Evolutionary conservation across 2,329 filamentous ascomycete species (phyloP), one percentile per base, ranked within the genome.

Genomic region (Aspergillus bombycis): DNA sequence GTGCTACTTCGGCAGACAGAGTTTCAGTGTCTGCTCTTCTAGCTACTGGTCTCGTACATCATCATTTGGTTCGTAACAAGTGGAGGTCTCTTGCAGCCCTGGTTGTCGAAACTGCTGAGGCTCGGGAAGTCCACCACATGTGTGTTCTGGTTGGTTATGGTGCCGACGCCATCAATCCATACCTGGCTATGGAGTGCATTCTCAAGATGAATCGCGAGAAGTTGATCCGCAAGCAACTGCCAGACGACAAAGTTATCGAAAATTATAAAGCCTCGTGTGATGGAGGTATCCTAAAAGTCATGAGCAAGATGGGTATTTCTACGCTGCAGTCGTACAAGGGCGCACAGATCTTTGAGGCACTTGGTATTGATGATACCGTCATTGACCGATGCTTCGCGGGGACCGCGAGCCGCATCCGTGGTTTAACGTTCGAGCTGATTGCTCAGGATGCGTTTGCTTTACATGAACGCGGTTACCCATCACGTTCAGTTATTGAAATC

Each of bases 221-320:
- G 58, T 83, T 97, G 66, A 96, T 97, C 78, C 91, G 93, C 78
- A 97, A 96, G 86, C 91, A 95, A 78, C 83, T 97, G 50, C 86
- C 86, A 23, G 88, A 95, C 63, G 90, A 96, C 65, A 86, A 89
- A 72, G 88, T 97, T 62, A 94, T 97, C 70, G 89, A 90, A 72
- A 98, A 98, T 83, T 98, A 97, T 86, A 96, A 96, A 82, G 92
- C 96, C 79, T 97, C 94, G 66, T 94, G 92, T 72, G 94, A 97
- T 71, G 94, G 94, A 74, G 94, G 94, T 82, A 97, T 98, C 68
- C 84, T 98, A 68, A 98, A 98, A 81, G 94, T 98, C 77, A 98
- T 98, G 94, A 95, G 91, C 79, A 98, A 98, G 85, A 98, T 98
- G 94, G 94, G 94, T 83, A 98, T 98, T 68, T 97, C 94, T 8